Evolutionary conservation across 1,284 basidiomycete species (phyloP).

Genomic region (Peniophora sp.): DNA sequence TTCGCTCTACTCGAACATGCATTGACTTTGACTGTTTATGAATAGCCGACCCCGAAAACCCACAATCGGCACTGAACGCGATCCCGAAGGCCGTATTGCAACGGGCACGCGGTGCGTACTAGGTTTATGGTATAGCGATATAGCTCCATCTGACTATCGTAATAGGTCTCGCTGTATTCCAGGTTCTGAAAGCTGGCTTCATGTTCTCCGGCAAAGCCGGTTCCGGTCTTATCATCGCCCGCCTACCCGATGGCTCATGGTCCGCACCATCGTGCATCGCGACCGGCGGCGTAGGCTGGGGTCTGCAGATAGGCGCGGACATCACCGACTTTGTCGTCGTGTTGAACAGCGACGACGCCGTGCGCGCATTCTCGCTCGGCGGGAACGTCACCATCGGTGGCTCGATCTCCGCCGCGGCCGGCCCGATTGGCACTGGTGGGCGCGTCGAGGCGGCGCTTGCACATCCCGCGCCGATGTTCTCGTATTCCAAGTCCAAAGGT

Average conservation of each 20-base stretch:
- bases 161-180: constrained; percentile 89
- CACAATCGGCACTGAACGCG: constrained; percentile 88
- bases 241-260: constrained; percentile 95
- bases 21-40: not conserved
- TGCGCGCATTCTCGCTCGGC: constrained; percentile 89
- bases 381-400: constrained; percentile 97
- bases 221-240: constrained; percentile 89
- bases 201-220: constrained; percentile 96
- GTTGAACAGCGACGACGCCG: constrained; percentile 94
- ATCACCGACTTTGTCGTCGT: constrained; percentile 88
- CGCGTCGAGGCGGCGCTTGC: constrained; percentile 83
- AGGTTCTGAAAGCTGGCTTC: constrained; percentile 91
- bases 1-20: not conserved
- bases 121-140: not conserved
- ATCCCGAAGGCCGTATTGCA: constrained; percentile 94
- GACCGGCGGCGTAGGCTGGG: constrained; percentile 95
- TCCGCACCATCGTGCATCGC: constrained; percentile 96
- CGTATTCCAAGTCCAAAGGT: constrained; percentile 94
- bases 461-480: constrained; percentile 96
- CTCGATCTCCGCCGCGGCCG: constrained; percentile 77
- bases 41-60: constrained; percentile 81
- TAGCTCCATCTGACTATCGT: not conserved
- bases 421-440: constrained; percentile 93
- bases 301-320: constrained; percentile 92
- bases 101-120: constrained; percentile 68